Conservation (phyloP, 1,284 basidiomycete genomes). For the Trichosporon faecale region DNA sequence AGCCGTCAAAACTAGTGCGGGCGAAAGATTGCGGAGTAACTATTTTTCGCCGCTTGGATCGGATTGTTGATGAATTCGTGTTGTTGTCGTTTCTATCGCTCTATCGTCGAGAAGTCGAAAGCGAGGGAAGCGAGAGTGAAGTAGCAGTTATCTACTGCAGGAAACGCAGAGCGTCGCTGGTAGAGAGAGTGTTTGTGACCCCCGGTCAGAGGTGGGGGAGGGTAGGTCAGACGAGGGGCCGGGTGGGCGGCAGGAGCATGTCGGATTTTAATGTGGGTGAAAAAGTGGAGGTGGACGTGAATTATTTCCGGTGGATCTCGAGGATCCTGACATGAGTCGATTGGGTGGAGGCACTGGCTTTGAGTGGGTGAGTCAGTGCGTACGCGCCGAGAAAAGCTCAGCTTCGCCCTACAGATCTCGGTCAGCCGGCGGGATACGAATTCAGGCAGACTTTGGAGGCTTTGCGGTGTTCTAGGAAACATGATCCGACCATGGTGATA, state of each 20-base stretch:
- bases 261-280: constrained; percentile 2
- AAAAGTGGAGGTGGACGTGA: neutral
- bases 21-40: neutral
- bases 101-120: neutral
- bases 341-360: neutral
- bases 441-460: too few species aligned
- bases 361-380: neutral
- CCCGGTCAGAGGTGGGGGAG: neutral
- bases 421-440: constrained; percentile 1
- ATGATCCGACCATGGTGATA: neutral
- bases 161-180: neutral
- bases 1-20: neutral
- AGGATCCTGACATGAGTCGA: neutral
- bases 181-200: neutral
- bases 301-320: neutral
- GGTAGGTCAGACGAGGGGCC: neutral
- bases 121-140: neutral
- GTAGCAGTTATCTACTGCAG: neutral
- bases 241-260: neutral
- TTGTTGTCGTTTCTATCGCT: too few species aligned
- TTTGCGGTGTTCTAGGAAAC: neutral
- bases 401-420: neutral
- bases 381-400: neutral
- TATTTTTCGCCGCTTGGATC: neutral
- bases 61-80: neutral